These are phyloP conservation scores for Mycena filopes DNA, from an alignment of 768 basidiomycete species.

Conservation along the genomic window DNA sequence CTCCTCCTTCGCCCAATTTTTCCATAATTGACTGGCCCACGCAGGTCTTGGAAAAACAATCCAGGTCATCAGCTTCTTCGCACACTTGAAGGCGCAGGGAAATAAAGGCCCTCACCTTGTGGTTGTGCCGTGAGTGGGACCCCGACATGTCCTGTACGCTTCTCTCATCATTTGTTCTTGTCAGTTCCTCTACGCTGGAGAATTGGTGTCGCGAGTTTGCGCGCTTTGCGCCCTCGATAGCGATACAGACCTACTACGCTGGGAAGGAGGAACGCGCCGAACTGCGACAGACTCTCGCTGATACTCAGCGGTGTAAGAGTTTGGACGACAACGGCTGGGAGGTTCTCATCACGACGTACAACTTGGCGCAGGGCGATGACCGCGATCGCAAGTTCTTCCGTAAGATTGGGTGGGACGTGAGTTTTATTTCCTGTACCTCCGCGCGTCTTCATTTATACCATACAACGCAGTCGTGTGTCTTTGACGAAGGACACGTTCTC, in stretches of 20 bases:
- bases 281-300: conserved; percentile 77
- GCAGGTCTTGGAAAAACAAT: conserved; percentile 97
- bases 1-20: conserved; percentile 13
- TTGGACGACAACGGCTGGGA: conserved; percentile 78
- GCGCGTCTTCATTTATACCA: neutral
- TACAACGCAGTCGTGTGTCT: conserved; percentile 90
- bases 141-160: neutral
- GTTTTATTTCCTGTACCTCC: conserved; percentile 43
- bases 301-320: conserved; percentile 62
- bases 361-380: conserved; percentile 89
- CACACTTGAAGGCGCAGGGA: conserved; percentile 84
- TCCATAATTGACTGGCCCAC: conserved; percentile 19
- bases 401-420: conserved; percentile 90
- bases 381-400: conserved; percentile 95
- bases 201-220: conserved; percentile 99
- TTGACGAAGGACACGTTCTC: conserved; percentile 96
- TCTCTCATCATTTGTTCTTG: conserved; percentile 16
- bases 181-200: conserved; percentile 93
- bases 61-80: conserved; percentile 97
- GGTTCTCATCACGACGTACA: conserved; percentile 96
- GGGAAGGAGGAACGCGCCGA: conserved; percentile 85
- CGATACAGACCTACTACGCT: conserved; percentile 93
- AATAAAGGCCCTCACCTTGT: conserved; percentile 89
- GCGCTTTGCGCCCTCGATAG: conserved; percentile 87
- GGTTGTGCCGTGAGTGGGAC: conserved; percentile 86